Base-by-base conservation (phyloP, 202 grass and related monocot genomes). In the Brachypodium distachyon region DNA sequence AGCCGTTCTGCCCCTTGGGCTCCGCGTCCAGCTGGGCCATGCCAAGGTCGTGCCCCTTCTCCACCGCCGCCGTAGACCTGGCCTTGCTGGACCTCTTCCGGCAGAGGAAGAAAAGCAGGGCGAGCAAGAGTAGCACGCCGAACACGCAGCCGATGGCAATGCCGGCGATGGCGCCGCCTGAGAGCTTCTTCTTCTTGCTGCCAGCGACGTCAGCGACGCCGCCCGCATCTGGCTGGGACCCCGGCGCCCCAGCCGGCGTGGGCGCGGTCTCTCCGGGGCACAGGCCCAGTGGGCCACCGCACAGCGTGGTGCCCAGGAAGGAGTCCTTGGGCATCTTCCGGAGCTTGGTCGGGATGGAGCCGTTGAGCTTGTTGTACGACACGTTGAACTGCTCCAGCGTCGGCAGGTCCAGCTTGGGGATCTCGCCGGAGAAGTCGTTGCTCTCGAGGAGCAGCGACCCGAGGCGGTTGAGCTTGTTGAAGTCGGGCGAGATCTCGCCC, bases 111-210 rank as follows among this genome's bases (percentile, higher is more conserved):
- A 89, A 70, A 1, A 97, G 7, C 41, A 97, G 78, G 16, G 74
- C 88, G 0, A 97, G 73, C 60, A 93, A 1, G 34, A 93, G 85
- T 19, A 97, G 73, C 29, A 87, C 60, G 44, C 85, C 80, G 60
- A 84, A 27, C 22, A 90, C 90, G 29, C 77, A 84, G 4, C 73
- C 93, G 60, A 97, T 97, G 70, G 88, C 93, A 78, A 97, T 97
- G 78, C 93, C 93, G 39, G 88, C 90, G 77, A 97, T 93, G 77
- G 93, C 93, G n/a, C 93, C 93, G 23, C 90, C 93, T 0, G 93
- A 97, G 50, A 97, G 90, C 81, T 89, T 93, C 83, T 93, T 92
- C 54, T 88, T 88, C 74, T 84, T 97, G 27, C 77, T 64, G 31
- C 81, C 73, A 9, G 66, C 79, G 40, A 62, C 43, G 12, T 89